Base-by-base conservation (phyloP, 208 protist species). In the Borovskyia barvae region DNA sequence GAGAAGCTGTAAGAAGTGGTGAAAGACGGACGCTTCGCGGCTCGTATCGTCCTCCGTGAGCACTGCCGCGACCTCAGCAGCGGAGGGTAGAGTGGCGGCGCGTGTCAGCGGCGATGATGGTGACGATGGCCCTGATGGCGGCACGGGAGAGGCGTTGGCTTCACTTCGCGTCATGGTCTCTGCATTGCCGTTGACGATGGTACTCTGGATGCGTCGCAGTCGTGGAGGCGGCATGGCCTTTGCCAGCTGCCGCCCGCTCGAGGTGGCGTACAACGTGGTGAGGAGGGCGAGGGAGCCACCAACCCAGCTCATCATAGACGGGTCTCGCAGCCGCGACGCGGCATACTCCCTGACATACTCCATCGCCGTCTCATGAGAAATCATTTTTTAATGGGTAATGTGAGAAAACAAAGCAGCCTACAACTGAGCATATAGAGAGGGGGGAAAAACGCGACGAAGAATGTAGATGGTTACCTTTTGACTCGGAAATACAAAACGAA, bases 1-100 rank as follows among this genome's bases (percentile, higher is more conserved):
- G n/a, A 86, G 55, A 4, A 92, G 48, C 30, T 71, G 82, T 26
- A 61, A 8, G 22, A 77, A 61, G 49, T 55, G 50, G 5, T 49
- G 36, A 25, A 70, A 0, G 29, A 54, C 32, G 12, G 53, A 52
- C 2, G 42, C 20, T 35, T 64, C 50, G 22, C 53, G 32, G 22
- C 35, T 45, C 20, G 11, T 3, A 28, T 26, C 26, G 0, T 28
- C 33, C 35, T 29, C 26, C 20, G 26, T 5, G 30, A 12, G 14
- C n/a, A 19, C n/a, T 6, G 42, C 37, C 6, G 48, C 35, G 7
- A 58, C 6, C 14, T 17, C 1, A 36, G 52, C 37, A 8, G 37
- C 35, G 1, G 37, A 24, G 6, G 61, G 47, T 17, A 60, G 7
- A 3, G 33, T 26, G 19, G 33, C 52, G 2, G 35, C 36, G 19